A percentile compares a stretch with the other conserved stretches of the same genome.
phyloP scores from a whole-genome alignment of 139 green algal genomes.

The Dunaliella sp. region DNA sequence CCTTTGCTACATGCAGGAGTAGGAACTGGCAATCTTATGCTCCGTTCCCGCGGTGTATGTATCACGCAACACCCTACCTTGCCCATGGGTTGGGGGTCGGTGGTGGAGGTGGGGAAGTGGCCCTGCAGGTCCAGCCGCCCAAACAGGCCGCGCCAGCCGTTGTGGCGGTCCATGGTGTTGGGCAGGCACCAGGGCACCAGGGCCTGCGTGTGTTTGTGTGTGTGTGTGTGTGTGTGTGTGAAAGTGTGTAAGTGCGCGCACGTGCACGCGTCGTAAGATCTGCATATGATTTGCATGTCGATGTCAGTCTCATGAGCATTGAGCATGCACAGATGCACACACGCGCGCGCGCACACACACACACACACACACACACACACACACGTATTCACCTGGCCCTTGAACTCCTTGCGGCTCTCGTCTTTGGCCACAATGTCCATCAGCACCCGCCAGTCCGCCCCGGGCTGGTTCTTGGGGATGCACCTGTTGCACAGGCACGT shows the following conservation, averaged over 20 bases:
- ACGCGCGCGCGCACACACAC: too few species aligned
- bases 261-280: background rate
- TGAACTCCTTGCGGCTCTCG: constrained; percentile 63
- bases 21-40: too few species aligned
- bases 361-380: too few species aligned
- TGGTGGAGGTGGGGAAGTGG: constrained; percentile 98
- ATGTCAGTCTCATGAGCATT: too few species aligned
- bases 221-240: constrained; percentile 4
- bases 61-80: constrained; percentile 66
- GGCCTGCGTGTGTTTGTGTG: too few species aligned
- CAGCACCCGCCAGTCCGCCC: constrained; percentile 92
- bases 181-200: constrained; percentile 97
- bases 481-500: constrained; percentile 38
- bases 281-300: background rate
- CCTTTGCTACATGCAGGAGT: too few species aligned
- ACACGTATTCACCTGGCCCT: constrained; percentile 24
- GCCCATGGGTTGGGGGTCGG: constrained; percentile 97
- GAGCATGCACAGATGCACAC: too few species aligned
- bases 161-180: constrained; percentile 93
- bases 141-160: constrained; percentile 95
- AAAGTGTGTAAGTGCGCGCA: background rate
- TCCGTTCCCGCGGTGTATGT: too few species aligned
- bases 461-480: constrained; percentile 89
- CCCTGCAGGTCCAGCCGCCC: constrained; percentile 85
- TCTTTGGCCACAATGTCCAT: constrained; percentile 72